phyloP scores from a whole-genome alignment of 2,329 filamentous ascomycete genomes.

The Blastomyces gilchristii region DNA sequence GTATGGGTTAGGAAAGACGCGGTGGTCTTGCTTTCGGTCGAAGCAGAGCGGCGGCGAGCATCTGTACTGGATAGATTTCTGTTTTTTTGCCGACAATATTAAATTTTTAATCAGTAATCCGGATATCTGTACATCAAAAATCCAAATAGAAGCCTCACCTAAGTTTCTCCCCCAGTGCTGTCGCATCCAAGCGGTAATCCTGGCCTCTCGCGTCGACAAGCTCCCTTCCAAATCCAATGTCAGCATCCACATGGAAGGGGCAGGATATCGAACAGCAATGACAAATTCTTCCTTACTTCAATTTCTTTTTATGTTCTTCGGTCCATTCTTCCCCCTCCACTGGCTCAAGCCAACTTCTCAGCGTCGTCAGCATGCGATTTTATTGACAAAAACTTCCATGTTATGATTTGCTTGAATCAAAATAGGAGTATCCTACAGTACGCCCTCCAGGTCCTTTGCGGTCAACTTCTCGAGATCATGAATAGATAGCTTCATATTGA shows the following conservation, averaged over 20 bases:
- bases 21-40: not conserved
- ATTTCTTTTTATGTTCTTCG: not conserved
- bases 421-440: not conserved
- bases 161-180: not conserved
- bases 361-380: not conserved
- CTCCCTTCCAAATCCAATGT: not conserved
- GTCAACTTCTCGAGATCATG: not conserved
- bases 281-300: constrained; percentile 7
- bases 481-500: not conserved
- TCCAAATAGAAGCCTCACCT: not conserved
- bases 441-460: not conserved
- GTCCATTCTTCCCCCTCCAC: constrained; percentile 4
- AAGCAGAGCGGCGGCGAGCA: not conserved
- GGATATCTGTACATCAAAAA: not conserved
- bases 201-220: constrained; percentile 3
- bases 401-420: not conserved
- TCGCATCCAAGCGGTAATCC: not conserved
- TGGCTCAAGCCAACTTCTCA: not conserved
- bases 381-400: not conserved
- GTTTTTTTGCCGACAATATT: not conserved
- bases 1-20: not conserved
- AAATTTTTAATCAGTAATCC: not conserved
- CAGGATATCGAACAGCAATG: not conserved
- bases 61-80: not conserved
- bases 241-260: not conserved